These are phyloP conservation scores for Daedalea quercina DNA, from an alignment of 768 basidiomycete genomes.

Conservation along the genomic window DNA sequence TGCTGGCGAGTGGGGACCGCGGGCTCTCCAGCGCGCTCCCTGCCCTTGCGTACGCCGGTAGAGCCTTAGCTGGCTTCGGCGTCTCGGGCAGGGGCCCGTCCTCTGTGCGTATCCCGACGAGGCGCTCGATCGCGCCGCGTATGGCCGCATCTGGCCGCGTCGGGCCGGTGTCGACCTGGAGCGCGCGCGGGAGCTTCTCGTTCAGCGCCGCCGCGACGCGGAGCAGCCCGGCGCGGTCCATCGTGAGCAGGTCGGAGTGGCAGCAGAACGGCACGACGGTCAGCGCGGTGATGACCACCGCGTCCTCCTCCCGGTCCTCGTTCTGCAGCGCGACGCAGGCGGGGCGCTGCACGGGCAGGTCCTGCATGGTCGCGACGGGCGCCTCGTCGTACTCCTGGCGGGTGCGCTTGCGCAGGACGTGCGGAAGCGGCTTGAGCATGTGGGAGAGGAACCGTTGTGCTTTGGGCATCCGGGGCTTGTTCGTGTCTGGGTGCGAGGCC, in stretches of 20 bases:
- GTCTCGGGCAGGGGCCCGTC: constrained; percentile 13
- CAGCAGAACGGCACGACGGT: constrained; percentile 59
- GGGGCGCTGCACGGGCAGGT: constrained; percentile 1
- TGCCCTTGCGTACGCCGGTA: constrained; percentile 6
- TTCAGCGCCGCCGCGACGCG: constrained; percentile 51
- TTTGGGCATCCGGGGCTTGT: constrained; percentile 22
- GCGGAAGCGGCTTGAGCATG: constrained; percentile 24
- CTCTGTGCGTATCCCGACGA: constrained; percentile 46
- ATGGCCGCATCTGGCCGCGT: constrained; percentile 37
- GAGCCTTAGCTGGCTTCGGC: constrained; percentile 11
- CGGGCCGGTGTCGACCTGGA: constrained; percentile 42
- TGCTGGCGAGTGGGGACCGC: constrained; percentile 14
- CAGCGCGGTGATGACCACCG: constrained; percentile 58
- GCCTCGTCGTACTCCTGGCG: constrained; percentile 12
- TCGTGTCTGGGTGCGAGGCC: neutral
- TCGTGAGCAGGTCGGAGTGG: constrained; percentile 64
- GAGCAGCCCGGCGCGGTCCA: constrained; percentile 49
- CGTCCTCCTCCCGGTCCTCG: constrained; percentile 44
- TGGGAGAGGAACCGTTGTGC: constrained; percentile 37
- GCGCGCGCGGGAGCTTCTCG: constrained; percentile 41
- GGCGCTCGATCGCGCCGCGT: constrained; percentile 46
- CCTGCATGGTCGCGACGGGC: neutral
- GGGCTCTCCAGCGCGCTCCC: constrained; percentile 9
- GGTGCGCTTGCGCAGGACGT: constrained; percentile 22
- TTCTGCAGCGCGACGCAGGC: constrained; percentile 53